Percentiles rank a stretch among this genome's conserved stretches.
Conservation (phyloP, 805 yeast genomes). For the Hanseniaspora osmophila region DNA sequence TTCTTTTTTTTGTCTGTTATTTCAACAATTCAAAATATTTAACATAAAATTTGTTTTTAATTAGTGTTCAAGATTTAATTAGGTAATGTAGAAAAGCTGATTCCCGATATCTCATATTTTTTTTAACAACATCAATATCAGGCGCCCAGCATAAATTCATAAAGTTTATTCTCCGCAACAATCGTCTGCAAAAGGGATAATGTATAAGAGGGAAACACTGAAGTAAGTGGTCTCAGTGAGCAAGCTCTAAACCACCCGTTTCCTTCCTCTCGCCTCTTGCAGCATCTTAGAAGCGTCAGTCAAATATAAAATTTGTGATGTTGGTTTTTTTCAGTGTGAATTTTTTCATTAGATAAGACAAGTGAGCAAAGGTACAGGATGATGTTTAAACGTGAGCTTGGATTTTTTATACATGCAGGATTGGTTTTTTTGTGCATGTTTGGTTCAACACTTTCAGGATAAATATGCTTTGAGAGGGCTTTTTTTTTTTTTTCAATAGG, state of each 20-base stretch:
- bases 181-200: background rate
- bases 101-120: conserved; percentile 24
- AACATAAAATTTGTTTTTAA: too few species aligned
- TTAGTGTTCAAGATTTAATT: background rate
- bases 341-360: background rate
- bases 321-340: background rate
- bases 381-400: too few species aligned
- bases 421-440: too few species aligned
- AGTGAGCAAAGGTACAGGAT: too few species aligned
- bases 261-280: background rate
- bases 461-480: too few species aligned
- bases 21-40: too few species aligned
- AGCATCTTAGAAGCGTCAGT: background rate
- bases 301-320: background rate
- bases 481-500: too few species aligned
- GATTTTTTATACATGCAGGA: too few species aligned
- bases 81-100: conserved; percentile 26
- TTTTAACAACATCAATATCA: conserved; percentile 19
- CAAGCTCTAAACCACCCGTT: background rate
- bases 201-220: background rate
- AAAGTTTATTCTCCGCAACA: conserved; percentile 18
- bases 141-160: conserved; percentile 30
- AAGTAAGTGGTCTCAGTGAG: background rate
- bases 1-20: background rate
- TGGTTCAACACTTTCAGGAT: too few species aligned